A percentile compares a stretch with the other conserved stretches of the same genome.
phyloP scores from a whole-genome alignment of 2,329 filamentous ascomycete species.

The Aspergillus nomiae region DNA sequence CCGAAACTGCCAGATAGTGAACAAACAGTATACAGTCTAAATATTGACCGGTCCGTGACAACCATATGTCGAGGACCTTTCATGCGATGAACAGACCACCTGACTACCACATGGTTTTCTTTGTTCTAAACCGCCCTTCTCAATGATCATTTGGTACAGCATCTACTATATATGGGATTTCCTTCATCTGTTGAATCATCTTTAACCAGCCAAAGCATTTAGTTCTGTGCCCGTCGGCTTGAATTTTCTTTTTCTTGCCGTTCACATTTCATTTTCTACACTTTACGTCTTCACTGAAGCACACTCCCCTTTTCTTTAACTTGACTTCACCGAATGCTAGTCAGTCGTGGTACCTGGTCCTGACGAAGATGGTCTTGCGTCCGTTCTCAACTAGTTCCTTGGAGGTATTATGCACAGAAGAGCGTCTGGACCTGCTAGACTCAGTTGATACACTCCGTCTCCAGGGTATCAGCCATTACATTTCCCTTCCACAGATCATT shows the following conservation, averaged over 20 bases:
- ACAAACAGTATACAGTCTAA: too few species aligned
- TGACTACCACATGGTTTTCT: too few species aligned
- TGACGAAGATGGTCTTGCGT: neutral
- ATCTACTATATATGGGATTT: too few species aligned
- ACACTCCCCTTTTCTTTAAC: neutral
- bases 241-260: neutral
- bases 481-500: slow-evolving; percentile 62
- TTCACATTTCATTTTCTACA: fast-evolving
- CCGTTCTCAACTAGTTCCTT: slow-evolving; percentile 15
- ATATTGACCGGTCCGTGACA: too few species aligned
- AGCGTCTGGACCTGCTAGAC: slow-evolving; percentile 60
- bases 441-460: slow-evolving; percentile 59
- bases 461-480: slow-evolving; percentile 52
- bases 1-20: too few species aligned
- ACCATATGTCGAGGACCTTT: too few species aligned
- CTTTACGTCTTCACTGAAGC: neutral
- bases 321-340: neutral
- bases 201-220: neutral
- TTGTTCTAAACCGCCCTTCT: too few species aligned
- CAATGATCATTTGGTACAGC: too few species aligned
- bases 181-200: neutral
- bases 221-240: neutral
- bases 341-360: neutral
- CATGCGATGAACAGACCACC: too few species aligned
- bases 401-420: slow-evolving; percentile 35